Base-by-base conservation (phyloP, 345 rosid genomes). In the Linum tenue region DNA sequence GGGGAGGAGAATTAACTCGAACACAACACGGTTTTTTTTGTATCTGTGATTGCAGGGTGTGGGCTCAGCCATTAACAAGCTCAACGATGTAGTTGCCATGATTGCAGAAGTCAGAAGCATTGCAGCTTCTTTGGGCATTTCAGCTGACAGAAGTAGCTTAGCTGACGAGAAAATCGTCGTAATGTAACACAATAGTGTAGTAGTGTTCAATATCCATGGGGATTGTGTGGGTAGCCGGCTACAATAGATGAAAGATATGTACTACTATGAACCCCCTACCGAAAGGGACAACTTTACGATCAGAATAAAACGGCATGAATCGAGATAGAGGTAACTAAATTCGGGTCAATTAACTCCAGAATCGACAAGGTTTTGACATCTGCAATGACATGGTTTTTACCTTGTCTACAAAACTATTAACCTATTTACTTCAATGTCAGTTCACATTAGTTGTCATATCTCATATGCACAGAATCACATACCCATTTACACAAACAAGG, bases 11-110 rank as follows among this genome's bases (percentile, higher is more conserved):
- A 22, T 22, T 22, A 22, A 22, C 31, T 22, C 31, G 31, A 22
- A 22, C 0, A n/a, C n/a, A n/a, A n/a, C n/a, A 22, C 31, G 31
- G 31, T 22, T 22, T 22, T 22, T 22, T 22, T 22, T 22, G 31
- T 22, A 22, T 22, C 31, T 22, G 31, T 22, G 31, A 22, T 22
- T 22, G 22, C 80, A 83, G 87, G 90, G 90, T 2, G 76, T 85
- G 1, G 87, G 87, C 10, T 81, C 85, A 1, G 90, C 87, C 15
- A 67, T 83, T 39, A 85, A 83, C 84, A 85, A 74, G 76, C 85
- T 85, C 12, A 81, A 85, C 44, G 75, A 83, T 58, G 78, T 79
- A 62, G 78, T 85, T 3, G 87, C 85, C 0, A 85, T 85, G 90
- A 74, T 85, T 11, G 90, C 90, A 7, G 84, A 79, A 63, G 90